phyloP scores from a whole-genome alignment of 352 stramenopile genomes.

The Phytophthora hybrid region DNA sequence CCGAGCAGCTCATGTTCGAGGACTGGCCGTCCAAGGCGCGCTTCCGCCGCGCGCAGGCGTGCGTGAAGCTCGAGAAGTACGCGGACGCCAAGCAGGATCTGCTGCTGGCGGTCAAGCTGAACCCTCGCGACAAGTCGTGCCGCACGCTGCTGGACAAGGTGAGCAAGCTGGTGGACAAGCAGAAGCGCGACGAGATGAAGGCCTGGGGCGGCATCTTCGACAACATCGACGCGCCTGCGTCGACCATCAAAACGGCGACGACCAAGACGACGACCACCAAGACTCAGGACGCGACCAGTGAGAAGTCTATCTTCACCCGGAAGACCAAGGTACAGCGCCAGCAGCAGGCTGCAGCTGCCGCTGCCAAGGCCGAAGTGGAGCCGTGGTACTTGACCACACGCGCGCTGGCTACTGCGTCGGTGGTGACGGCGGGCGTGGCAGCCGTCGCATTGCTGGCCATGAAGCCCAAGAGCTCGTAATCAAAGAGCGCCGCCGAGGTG shows the following conservation, averaged over 20 bases:
- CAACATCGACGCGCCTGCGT: conserved; percentile 45
- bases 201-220: conserved; percentile 86
- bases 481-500: conserved; percentile 11
- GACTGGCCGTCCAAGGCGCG: conserved; percentile 89
- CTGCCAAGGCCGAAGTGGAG: conserved; percentile 19
- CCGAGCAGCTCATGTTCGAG: conserved; percentile 83
- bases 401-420: conserved; percentile 66
- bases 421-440: conserved; percentile 76
- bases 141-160: conserved; percentile 78
- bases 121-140: conserved; percentile 85
- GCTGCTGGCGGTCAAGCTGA: conserved; percentile 79
- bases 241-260: conserved; percentile 31
- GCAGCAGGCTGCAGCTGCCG: conserved; percentile 15
- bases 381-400: conserved; percentile 73
- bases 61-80: conserved; percentile 79
- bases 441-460: conserved; percentile 66
- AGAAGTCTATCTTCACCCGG: conserved; percentile 78
- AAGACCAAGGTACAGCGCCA: conserved; percentile 61
- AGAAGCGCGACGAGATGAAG: conserved; percentile 83
- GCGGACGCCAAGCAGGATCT: conserved; percentile 81
- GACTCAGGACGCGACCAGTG: conserved; percentile 14
- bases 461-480: conserved; percentile 65
- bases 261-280: conserved; percentile 28
- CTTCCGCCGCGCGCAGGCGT: conserved; percentile 84
- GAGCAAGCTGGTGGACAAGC: conserved; percentile 72